Conservation (phyloP, 192 early-diverging fungal species). For the Ambispora gerdemannii region DNA sequence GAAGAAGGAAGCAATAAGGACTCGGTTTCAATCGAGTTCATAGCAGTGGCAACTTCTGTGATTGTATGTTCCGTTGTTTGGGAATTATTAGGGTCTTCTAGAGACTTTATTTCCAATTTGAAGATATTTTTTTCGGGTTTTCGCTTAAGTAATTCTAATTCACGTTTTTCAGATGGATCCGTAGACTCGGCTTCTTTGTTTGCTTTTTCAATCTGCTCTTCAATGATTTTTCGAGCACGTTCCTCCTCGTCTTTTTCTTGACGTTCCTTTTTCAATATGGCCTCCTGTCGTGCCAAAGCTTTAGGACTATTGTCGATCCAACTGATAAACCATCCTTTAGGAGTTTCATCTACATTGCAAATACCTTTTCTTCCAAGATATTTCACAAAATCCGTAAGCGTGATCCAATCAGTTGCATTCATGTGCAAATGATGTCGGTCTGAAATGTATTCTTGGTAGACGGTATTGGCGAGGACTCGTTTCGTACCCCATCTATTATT, state of each 20-base stretch:
- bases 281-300: conserved; percentile 77
- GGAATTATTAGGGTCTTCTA: conserved; percentile 23
- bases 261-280: conserved; percentile 75
- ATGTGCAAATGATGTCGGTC: conserved; percentile 93
- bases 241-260: conserved; percentile 85
- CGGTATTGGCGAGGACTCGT: conserved; percentile 85
- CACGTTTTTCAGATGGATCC: conserved; percentile 29
- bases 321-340: conserved; percentile 83
- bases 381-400: conserved; percentile 86
- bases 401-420: conserved; percentile 91
- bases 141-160: conserved; percentile 60
- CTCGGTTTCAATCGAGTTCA: conserved; percentile 31
- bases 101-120: conserved; percentile 65
- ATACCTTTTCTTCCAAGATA: conserved; percentile 81
- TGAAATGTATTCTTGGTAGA: conserved; percentile 95
- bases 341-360: conserved; percentile 83
- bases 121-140: conserved; percentile 65
- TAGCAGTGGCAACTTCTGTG: conserved; percentile 25
- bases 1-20: too few species aligned
- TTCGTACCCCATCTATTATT: conserved; percentile 67
- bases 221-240: conserved; percentile 67
- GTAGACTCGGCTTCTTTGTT: conserved; percentile 42
- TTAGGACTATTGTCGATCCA: conserved; percentile 93
- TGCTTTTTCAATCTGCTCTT: conserved; percentile 83
- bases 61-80: conserved; percentile 13